These are phyloP conservation scores for Penicillium lividum DNA, from an alignment of 495 filamentous ascomycete genomes.

Conservation along the genomic window DNA sequence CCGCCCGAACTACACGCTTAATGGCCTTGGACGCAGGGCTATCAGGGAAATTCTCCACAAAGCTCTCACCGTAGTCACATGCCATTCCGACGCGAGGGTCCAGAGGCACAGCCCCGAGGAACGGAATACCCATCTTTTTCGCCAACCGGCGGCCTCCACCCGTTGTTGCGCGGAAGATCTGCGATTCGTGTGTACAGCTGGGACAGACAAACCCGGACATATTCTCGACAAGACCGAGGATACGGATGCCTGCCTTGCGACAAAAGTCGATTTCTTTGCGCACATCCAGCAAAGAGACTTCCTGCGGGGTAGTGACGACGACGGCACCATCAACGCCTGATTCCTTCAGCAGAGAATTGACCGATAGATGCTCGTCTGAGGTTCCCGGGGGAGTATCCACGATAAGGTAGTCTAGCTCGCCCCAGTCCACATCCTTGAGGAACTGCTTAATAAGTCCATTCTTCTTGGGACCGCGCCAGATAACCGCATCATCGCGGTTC, in stretches of 20 bases:
- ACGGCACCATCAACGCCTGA: constrained; percentile 91
- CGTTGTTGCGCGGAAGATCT: constrained; percentile 91
- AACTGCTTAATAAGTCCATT: constrained; percentile 98
- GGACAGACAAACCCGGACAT: constrained; percentile 97
- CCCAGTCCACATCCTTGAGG: constrained; percentile 96
- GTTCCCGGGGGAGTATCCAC: constrained; percentile 97
- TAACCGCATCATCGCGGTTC: constrained; percentile 86
- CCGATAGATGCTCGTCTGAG: constrained; percentile 89
- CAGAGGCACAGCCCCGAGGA: constrained; percentile 87
- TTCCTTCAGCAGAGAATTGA: constrained; percentile 85
- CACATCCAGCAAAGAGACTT: constrained; percentile 89
- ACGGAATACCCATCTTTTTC: constrained; percentile 80
- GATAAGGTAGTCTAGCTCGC: constrained; percentile 86
- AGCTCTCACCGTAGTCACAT: constrained; percentile 96
- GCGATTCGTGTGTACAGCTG: constrained; percentile 73
- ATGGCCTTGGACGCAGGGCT: constrained; percentile 83
- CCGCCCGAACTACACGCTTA: constrained; percentile 68
- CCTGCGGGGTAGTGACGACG: constrained; percentile 91
- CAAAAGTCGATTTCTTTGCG: constrained; percentile 97
- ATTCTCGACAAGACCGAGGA: constrained; percentile 93
- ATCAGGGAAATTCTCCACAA: constrained; percentile 90
- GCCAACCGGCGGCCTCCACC: constrained; percentile 81
- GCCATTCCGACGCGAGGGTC: constrained; percentile 95
- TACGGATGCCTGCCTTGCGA: constrained; percentile 83
- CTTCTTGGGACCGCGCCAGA: constrained; percentile 98